These are phyloP conservation scores for Globisporangium emineosum DNA, from an alignment of 352 stramenopile species.

Conservation along the genomic window DNA sequence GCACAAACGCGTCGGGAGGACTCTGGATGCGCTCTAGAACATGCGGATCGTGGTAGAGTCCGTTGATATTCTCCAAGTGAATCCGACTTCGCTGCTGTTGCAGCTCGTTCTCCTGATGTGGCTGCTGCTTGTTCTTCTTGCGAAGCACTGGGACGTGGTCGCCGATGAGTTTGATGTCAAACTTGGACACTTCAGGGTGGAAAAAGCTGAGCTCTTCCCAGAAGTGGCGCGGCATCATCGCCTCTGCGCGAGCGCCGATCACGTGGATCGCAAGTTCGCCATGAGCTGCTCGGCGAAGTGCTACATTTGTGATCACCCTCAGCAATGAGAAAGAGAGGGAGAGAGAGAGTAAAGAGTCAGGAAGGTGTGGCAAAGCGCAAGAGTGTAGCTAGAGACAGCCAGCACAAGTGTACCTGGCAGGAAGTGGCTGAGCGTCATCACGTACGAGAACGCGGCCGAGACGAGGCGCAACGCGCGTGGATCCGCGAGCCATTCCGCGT, in stretches of 20 bases:
- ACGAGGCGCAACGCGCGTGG: constrained; percentile 38
- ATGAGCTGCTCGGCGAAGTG: constrained; percentile 2
- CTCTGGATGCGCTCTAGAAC: constrained; percentile 13
- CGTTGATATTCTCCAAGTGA: constrained; percentile 38
- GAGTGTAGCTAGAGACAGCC: neutral
- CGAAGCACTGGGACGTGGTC: constrained; percentile 55
- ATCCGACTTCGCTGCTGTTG: constrained; percentile 22
- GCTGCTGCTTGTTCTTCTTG: constrained; percentile 16
- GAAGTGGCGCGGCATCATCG: constrained; percentile 67
- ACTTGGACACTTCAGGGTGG: constrained; percentile 21
- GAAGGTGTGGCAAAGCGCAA: neutral
- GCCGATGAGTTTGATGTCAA: constrained; percentile 59
- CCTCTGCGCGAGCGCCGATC: constrained; percentile 66
- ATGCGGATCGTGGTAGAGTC: constrained; percentile 50
- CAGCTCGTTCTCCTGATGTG: neutral
- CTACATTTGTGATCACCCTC: neutral
- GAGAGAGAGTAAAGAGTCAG: neutral
- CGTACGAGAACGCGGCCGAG: constrained; percentile 69
- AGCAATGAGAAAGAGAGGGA: neutral
- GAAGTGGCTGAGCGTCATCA: constrained; percentile 57
- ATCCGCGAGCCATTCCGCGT: constrained; percentile 32
- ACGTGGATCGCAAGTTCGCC: constrained; percentile 38
- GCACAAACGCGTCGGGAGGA: constrained; percentile 49
- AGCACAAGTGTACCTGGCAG: constrained; percentile 22
- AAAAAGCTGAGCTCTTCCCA: constrained; percentile 60